Conservation (phyloP, 148 eudicot species). For the Fagopyrum homotropicum region DNA sequence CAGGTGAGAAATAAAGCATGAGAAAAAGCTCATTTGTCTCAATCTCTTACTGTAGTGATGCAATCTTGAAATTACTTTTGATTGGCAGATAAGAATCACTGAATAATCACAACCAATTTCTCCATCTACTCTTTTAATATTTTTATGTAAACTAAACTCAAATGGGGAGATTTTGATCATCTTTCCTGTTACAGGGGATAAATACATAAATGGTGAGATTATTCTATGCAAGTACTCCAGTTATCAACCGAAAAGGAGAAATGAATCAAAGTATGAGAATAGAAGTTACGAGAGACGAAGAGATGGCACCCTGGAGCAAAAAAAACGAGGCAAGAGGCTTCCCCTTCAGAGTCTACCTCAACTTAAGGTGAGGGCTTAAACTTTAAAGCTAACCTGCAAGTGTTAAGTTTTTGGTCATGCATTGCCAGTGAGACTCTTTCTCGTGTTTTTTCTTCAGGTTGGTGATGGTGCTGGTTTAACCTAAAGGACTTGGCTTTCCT, state of each 20-base stretch:
- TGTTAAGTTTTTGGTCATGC: neutral
- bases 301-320: slow-evolving; percentile 69
- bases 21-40: neutral
- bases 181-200: slow-evolving; percentile 47
- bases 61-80: neutral
- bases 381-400: neutral
- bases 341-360: slow-evolving; percentile 55
- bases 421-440: neutral
- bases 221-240: slow-evolving; percentile 88
- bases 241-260: slow-evolving; percentile 75
- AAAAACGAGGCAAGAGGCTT: slow-evolving; percentile 50
- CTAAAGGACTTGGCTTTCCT: neutral
- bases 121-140: neutral
- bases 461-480: neutral
- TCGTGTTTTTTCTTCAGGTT: neutral
- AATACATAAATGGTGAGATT: slow-evolving; percentile 80
- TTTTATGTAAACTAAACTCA: neutral
- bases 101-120: no score
- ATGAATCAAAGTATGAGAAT: slow-evolving; percentile 52
- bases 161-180: neutral
- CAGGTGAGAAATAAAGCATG: neutral
- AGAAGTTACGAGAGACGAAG: slow-evolving; percentile 72
- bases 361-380: slow-evolving; percentile 30
- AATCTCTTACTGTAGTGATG: neutral
- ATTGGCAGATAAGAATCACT: no score